These are phyloP conservation scores for Fraxinus sp. DNA, from an alignment of 305 asterid genomes.

Conservation along the genomic window DNA sequence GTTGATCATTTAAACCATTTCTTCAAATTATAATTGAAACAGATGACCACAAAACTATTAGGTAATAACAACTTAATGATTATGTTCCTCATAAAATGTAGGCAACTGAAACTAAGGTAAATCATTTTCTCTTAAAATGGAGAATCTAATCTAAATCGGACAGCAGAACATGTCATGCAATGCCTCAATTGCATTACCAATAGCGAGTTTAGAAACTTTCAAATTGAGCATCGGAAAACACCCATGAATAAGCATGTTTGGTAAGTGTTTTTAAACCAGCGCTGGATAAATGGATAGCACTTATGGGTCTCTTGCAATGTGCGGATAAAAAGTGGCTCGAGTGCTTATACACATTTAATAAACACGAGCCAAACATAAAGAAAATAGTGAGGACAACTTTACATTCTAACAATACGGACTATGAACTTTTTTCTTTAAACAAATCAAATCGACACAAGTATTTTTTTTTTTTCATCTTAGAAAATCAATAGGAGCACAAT, in stretches of 20 bases:
- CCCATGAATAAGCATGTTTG: too few relatives aligned
- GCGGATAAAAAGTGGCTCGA: too few relatives aligned
- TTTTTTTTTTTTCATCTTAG: background rate
- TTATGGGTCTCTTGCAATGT: too few relatives aligned
- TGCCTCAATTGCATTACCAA: background rate
- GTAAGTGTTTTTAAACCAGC: too few relatives aligned
- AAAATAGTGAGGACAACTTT: background rate
- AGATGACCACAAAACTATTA: background rate
- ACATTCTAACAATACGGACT: background rate
- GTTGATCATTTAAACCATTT: background rate
- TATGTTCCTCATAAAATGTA: background rate
- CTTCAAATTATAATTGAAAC: background rate
- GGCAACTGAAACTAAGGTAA: background rate
- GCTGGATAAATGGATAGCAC: too few relatives aligned
- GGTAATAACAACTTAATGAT: background rate
- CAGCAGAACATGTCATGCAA: background rate
- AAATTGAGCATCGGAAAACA: background rate
- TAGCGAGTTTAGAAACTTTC: background rate
- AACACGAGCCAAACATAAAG: too few relatives aligned
- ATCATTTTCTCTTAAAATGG: background rate
- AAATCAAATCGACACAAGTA: background rate
- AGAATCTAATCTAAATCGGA: background rate
- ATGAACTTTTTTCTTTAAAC: background rate
- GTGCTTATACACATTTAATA: too few relatives aligned
- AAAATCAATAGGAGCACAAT: background rate